A percentile compares a stretch with the other conserved stretches of the same genome.
phyloP scores from a whole-genome alignment of 805 yeast species.

The Myxozyma geophila region DNA sequence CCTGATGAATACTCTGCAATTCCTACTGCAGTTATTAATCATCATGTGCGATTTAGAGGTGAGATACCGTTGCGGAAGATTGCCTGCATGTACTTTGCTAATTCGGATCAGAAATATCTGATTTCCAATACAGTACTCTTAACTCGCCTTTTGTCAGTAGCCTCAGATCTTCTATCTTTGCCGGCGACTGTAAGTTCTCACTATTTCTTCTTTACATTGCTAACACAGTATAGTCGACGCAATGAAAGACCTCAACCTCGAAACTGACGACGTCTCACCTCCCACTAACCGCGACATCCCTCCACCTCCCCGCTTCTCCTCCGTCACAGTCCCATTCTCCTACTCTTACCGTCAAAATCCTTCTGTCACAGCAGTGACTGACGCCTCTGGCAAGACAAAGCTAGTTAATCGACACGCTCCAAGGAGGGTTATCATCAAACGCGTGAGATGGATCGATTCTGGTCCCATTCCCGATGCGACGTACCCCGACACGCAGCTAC shows the following conservation, averaged over 20 bases:
- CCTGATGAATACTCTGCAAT: slow-evolving; percentile 52
- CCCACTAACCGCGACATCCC: slow-evolving; percentile 61
- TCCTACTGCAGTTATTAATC: slow-evolving; percentile 70
- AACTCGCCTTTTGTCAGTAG: slow-evolving; percentile 55
- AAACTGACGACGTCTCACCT: slow-evolving; percentile 15
- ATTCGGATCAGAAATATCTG: slow-evolving; percentile 30
- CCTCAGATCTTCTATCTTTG: slow-evolving; percentile 47
- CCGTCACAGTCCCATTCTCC: slow-evolving; percentile 73
- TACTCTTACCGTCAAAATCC: slow-evolving; percentile 81
- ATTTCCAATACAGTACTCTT: slow-evolving; percentile 62
- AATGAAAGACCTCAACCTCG: slow-evolving; percentile 49
- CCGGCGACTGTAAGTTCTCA: slow-evolving; percentile 46
- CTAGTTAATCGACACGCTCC: slow-evolving; percentile 44
- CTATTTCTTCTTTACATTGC: background rate
- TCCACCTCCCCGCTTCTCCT: slow-evolving; percentile 85
- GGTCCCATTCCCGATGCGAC: slow-evolving; percentile 30
- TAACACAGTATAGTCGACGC: slow-evolving; percentile 40
- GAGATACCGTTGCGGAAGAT: slow-evolving; percentile 30
- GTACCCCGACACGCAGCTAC: slow-evolving; percentile 42
- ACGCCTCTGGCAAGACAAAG: slow-evolving; percentile 52
- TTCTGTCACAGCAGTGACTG: slow-evolving; percentile 55
- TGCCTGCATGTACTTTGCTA: slow-evolving; percentile 50
- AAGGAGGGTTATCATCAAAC: slow-evolving; percentile 43
- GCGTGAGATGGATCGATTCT: slow-evolving; percentile 45
- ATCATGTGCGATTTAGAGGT: slow-evolving; percentile 76